Percentiles rank a stretch among this genome's conserved stretches.
Conservation (phyloP, 2,329 filamentous ascomycete genomes). For the Venturia nashicola region DNA sequence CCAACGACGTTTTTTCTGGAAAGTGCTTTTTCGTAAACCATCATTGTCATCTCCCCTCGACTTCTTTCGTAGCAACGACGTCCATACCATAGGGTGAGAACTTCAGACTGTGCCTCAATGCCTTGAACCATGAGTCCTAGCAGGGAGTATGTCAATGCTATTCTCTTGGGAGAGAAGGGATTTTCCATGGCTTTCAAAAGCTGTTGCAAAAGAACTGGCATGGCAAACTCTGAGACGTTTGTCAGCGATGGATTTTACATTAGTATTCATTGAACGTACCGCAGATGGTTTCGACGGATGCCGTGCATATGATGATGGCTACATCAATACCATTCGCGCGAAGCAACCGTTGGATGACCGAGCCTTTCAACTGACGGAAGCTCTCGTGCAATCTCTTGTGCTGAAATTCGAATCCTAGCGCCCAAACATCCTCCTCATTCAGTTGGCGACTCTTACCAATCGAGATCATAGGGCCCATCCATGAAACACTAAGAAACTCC, state of each 20-base stretch:
- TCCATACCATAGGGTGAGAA: constrained; percentile 70
- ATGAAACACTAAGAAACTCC: constrained; percentile 76
- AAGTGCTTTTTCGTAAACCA: constrained; percentile 69
- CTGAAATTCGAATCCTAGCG: constrained; percentile 68
- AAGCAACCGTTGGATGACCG: constrained; percentile 57
- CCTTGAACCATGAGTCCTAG: constrained; percentile 50
- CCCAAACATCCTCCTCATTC: constrained; percentile 71
- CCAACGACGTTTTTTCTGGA: constrained; percentile 39
- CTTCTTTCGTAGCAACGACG: constrained; percentile 74
- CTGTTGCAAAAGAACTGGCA: constrained; percentile 59
- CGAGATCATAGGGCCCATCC: constrained; percentile 64
- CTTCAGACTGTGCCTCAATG: constrained; percentile 49
- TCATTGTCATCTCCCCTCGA: constrained; percentile 74
- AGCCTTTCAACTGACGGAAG: constrained; percentile 62
- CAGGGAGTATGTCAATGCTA: constrained; percentile 53
- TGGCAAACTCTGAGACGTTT: constrained; percentile 25
- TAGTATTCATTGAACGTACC: constrained; percentile 24
- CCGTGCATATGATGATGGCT: constrained; percentile 51
- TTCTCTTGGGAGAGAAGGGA: constrained; percentile 34
- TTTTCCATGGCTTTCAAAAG: constrained; percentile 56
- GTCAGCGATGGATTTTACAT: neutral
- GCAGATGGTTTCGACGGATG: constrained; percentile 48
- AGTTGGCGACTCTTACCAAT: constrained; percentile 54
- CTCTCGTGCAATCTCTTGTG: constrained; percentile 61
- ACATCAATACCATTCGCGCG: constrained; percentile 71